Conservation (phyloP, 257 asterid species). For the Marsdenia floribunda region DNA sequence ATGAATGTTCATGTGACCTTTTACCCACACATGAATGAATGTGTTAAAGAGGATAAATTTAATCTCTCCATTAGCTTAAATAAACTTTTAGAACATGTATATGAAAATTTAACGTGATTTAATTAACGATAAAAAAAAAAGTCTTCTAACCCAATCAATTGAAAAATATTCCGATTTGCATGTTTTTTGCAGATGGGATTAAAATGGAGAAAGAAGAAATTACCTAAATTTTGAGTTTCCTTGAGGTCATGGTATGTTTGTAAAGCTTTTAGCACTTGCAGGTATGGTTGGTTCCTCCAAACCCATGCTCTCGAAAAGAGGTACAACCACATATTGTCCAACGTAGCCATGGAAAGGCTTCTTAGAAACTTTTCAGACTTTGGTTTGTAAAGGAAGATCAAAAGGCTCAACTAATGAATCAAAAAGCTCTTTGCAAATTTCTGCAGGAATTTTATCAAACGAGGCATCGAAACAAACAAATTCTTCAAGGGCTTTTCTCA, state of each 20-base stretch:
- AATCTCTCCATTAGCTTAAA: no score
- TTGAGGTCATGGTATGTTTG: conserved; percentile 41
- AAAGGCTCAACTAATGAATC: conserved; percentile 24
- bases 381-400: conserved; percentile 34
- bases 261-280: conserved; percentile 23
- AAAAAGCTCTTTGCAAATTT: conserved; percentile 26
- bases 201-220: no score
- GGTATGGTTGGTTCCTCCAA: conserved; percentile 30
- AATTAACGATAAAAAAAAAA: no score
- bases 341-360: conserved; percentile 45
- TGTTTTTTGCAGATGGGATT: no score
- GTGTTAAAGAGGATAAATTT: no score
- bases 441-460: conserved; percentile 24
- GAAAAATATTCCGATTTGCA: no score
- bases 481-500: conserved; percentile 34
- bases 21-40: no score
- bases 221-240: conserved; percentile 41
- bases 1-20: no score
- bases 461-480: conserved; percentile 40
- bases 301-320: conserved; percentile 44
- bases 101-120: no score
- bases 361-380: conserved; percentile 29
- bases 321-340: conserved; percentile 33
- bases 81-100: no score
- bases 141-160: no score